Evolutionary conservation across 176 grass and related monocot genomes (phyloP), one percentile per base, ranked within the genome.

Genomic region (Dactylis glomerata): DNA sequence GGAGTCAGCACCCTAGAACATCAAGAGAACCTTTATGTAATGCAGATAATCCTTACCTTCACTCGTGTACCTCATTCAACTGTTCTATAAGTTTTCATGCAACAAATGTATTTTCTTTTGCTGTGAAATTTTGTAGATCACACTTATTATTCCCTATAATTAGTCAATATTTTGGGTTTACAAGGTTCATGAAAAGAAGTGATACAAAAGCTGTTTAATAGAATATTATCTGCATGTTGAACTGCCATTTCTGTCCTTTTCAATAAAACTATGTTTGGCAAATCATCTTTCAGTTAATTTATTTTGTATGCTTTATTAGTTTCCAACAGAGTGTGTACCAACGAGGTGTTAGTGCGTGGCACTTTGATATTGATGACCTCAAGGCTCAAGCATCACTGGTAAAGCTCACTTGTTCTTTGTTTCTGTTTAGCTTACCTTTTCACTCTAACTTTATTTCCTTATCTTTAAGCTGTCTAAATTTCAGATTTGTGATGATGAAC

Each of bases 381-480:
- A 99, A 99, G 88, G 82, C 91, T 57, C 96, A 99, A 94, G 96
- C 96, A 91, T 96, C 96, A 91, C 82, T 96, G 69, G 96, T 99
- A 93, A 86, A 50, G 12, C 45, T 78, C 45, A 73, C 54, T 81
- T 73, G 58, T 27, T 79, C 71, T n/a, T 50, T 77, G 22, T 58
- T 87, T 12, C 36, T 81, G 6, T 86, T 59, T 61, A 63, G 30
- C 54, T 44, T 77, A 36, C 6, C 22, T 75, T 80, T 67, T 24
- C 24, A 33, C 72, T 73, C 14, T 28, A 62, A 32, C 45, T 88
- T 80, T 36, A 54, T 33, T 41, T n/a, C 65, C 26, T 82, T 73
- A 73, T 78, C n/a, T 19, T 30, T 92, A 72, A 85, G 49, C 66
- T 90, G 31, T 28, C 49, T 63, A 38, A 85, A 67, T 75, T 87